Percentiles rank a stretch among this genome's conserved stretches.
phyloP scores from a whole-genome alignment of 164 flowering plant genomes.

The Magnolia kwangsiensis region DNA sequence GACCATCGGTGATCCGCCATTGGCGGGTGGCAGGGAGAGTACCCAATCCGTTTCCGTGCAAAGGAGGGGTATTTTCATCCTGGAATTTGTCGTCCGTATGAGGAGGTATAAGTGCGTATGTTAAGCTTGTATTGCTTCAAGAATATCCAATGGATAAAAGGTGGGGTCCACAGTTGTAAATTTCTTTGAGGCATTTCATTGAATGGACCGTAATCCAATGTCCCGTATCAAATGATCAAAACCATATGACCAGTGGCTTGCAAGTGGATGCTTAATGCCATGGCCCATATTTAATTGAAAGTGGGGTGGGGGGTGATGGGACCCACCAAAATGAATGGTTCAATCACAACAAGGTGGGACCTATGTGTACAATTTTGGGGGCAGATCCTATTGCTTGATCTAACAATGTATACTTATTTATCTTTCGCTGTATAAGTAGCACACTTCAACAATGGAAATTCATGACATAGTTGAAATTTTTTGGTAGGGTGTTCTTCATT shows the following conservation, averaged over 20 bases:
- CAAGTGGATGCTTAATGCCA: no score
- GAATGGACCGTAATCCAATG: not conserved
- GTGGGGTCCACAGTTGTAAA: no score
- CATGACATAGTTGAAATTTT: conserved; percentile 5
- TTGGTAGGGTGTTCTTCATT: conserved; percentile 86
- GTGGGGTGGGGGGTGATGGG: not conserved
- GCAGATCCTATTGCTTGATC: not conserved
- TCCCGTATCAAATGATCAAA: not conserved
- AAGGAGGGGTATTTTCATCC: no score
- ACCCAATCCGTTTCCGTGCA: no score
- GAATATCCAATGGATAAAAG: no score
- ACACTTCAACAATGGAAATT: not conserved
- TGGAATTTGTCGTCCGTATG: no score
- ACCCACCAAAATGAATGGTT: not conserved
- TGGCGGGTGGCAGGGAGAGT: no score
- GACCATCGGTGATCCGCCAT: no score
- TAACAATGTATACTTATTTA: not conserved
- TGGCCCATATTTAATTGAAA: not conserved
- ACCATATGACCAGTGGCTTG: not conserved
- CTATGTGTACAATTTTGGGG: not conserved
- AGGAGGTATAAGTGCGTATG: no score
- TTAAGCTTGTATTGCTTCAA: no score
- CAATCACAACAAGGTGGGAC: not conserved
- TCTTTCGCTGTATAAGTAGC: not conserved
- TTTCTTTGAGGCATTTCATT: no score